Percentiles rank a stretch among this genome's conserved stretches.
phyloP scores from a whole-genome alignment of 768 basidiomycete species.

The Agaricus bisporus region DNA sequence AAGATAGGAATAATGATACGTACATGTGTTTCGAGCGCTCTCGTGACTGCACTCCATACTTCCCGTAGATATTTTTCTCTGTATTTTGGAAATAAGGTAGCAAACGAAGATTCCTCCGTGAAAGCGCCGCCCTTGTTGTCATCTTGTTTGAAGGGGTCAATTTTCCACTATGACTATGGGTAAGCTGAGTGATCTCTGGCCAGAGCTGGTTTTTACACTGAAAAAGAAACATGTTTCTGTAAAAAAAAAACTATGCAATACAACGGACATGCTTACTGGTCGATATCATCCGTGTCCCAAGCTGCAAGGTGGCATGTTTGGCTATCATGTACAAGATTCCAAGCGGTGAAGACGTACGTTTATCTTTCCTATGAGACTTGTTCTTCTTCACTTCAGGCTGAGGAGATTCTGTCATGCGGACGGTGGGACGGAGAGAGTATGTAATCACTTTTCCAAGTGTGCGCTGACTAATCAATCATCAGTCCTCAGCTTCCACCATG shows the following conservation, averaged over 20 bases:
- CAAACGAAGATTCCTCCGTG: conserved; percentile 95
- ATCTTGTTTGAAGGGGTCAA: conserved; percentile 66
- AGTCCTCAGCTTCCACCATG: conserved; percentile 37
- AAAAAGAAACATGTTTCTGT: no score
- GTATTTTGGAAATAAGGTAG: conserved; percentile 97
- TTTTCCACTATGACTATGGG: conserved; percentile 62
- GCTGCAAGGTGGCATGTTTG: background rate
- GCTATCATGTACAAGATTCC: no score
- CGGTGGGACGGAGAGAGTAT: no score
- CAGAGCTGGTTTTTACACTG: no score
- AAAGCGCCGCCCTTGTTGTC: conserved; percentile 85
- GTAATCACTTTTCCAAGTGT: no score
- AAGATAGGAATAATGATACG: conserved; percentile 12
- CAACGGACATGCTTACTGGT: no score
- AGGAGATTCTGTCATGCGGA: no score
- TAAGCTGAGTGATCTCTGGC: no score
- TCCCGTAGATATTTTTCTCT: conserved; percentile 95
- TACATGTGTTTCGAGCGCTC: conserved; percentile 77
- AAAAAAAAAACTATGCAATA: no score
- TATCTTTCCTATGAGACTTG: no score
- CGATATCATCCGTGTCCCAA: background rate
- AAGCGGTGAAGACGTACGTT: no score
- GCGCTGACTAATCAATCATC: conserved; percentile 11
- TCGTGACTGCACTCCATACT: conserved; percentile 89
- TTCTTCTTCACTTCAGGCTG: no score